These are phyloP conservation scores for Samsoniella hepiali DNA, from an alignment of 2,329 filamentous ascomycete genomes.

Conservation along the genomic window DNA sequence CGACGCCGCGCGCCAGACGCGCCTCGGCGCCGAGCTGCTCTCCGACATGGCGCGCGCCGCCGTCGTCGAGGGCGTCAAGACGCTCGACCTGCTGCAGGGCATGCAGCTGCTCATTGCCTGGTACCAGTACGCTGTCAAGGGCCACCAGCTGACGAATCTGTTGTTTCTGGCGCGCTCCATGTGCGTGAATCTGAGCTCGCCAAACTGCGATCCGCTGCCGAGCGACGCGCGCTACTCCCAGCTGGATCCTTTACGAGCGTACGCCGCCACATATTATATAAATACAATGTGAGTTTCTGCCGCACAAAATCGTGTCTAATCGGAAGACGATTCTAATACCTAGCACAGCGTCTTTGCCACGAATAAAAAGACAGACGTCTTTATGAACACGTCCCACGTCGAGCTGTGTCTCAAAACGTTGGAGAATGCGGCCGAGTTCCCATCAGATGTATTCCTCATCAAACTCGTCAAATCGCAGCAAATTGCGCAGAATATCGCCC, in stretches of 20 bases:
- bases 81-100: slow-evolving; percentile 46
- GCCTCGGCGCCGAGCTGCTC: slow-evolving; percentile 43
- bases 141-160: slow-evolving; percentile 48
- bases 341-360: slow-evolving; percentile 39
- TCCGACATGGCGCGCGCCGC: slow-evolving; percentile 40
- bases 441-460: slow-evolving; percentile 43
- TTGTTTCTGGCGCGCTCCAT: slow-evolving; percentile 47
- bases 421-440: slow-evolving; percentile 39
- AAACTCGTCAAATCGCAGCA: slow-evolving; percentile 47
- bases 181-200: slow-evolving; percentile 40
- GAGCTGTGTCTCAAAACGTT: slow-evolving; percentile 43
- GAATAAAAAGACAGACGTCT: slow-evolving; percentile 46
- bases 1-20: slow-evolving; percentile 43
- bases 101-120: slow-evolving; percentile 45
- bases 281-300: slow-evolving; percentile 42
- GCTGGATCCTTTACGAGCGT: slow-evolving; percentile 46
- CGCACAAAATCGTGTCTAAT: too few species aligned
- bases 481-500: slow-evolving; percentile 45
- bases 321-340: neutral
- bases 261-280: slow-evolving; percentile 48
- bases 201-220: slow-evolving; percentile 28
- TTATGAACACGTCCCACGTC: slow-evolving; percentile 45
- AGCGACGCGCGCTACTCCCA: slow-evolving; percentile 27
- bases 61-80: slow-evolving; percentile 40
- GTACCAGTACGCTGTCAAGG: slow-evolving; percentile 48